Evolutionary conservation across 768 basidiomycete genomes (phyloP).

Genomic region (Pleurotus giganteus): DNA sequence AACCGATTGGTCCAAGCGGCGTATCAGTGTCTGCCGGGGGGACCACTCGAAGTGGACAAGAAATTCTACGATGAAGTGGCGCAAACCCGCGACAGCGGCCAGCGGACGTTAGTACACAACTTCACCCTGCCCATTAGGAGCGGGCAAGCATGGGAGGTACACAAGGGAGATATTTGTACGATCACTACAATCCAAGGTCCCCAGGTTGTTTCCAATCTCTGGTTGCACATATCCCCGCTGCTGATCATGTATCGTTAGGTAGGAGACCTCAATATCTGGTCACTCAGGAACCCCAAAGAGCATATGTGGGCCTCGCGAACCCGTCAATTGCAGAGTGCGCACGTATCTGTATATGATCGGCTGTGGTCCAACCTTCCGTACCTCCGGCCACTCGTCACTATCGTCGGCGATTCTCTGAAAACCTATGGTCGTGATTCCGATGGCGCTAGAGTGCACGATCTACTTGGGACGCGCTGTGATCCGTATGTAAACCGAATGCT

Average conservation of each 20-base stretch:
- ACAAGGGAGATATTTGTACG: conserved; percentile 18
- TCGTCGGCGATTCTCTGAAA: conserved; percentile 17
- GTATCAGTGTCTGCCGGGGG: conserved; percentile 12
- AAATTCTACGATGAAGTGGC: conserved; percentile 18
- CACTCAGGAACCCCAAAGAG: conserved; percentile 15
- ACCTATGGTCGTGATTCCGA: conserved; percentile 18
- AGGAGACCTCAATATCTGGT: conserved; percentile 21
- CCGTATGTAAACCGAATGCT: conserved; percentile 21
- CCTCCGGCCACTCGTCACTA: conserved; percentile 19
- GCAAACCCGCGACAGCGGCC: neutral
- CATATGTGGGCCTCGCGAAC: conserved; percentile 21
- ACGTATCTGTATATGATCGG: conserved; percentile 20
- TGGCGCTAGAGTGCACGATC: conserved; percentile 21
- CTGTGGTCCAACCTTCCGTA: conserved; percentile 23
- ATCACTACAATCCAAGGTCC: conserved; percentile 20
- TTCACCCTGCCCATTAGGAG: conserved; percentile 19
- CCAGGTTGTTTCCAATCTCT: conserved; percentile 13
- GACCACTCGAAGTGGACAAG: conserved; percentile 17
- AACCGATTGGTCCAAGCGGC: conserved; percentile 14
- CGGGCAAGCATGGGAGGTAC: conserved; percentile 19
- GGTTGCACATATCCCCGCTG: too few species aligned
- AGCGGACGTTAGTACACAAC: conserved; percentile 15
- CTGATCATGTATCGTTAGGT: conserved; percentile 3
- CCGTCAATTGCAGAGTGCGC: conserved; percentile 20
- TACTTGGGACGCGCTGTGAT: conserved; percentile 22